Base-by-base conservation (phyloP, 2,329 filamentous ascomycete genomes). In the Coniella lustricola region DNA sequence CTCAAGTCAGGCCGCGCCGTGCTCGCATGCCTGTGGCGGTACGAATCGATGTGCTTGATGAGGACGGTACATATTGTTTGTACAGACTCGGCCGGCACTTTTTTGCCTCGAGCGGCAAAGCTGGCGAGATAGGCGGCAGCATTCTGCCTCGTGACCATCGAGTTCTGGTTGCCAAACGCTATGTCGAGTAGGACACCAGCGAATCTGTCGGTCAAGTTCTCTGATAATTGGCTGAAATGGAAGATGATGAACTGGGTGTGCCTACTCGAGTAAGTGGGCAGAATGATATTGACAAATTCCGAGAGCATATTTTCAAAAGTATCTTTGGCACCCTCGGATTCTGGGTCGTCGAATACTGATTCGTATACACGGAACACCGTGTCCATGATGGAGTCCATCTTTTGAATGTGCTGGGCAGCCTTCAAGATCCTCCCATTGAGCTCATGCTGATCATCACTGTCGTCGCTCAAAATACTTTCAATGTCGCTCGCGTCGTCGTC, bases 51-150 rank as follows among this genome's bases (percentile, higher is more conserved):
- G 57, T 94, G 85, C 44, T 78, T 76, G 51, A 89, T 81, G 35
- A 98, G 79, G 2, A 91, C 78, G 46, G 81, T 76, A 61, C 95
- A 93, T 20, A 95, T 87, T 48, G 84, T 83, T 48, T 86, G 83
- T n/a, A 96, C 86, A 4, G 88, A 77, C 48, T 82, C 75, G 17
- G 81, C 73, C 9, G 85, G 80, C 14, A 98, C 83, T 60, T 89
- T 86, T 5, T 87, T 87, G 17, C 90, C 93, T 50, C 93, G 82
- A 4, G 93, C 89, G 37, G 96, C 88, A 63, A 96, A 98, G 59
- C 90, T 95, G 21, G 90, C 89, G 18, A 97, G 80, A 62, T 98
- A 98, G 3, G 91, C 87, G 21, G 89, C 87, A 0, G 93, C 89
- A 9, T 89, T 84, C 61, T 96, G 86, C 51, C 88, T 85, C 36